Conservation (phyloP, 805 yeast species). For the Cyberlindnera nakhonratchasimensis region DNA sequence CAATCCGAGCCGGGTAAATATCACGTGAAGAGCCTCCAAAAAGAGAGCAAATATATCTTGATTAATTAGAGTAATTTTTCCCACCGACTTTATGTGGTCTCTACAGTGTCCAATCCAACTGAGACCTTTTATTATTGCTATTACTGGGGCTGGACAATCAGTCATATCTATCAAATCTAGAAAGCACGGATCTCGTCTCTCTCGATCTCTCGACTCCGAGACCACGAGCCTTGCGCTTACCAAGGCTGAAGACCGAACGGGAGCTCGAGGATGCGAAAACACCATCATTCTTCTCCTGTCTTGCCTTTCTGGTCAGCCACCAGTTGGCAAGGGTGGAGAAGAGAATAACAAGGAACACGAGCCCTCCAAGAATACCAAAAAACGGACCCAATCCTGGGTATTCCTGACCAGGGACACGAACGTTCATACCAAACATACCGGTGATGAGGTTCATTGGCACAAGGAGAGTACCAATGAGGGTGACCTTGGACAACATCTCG, state of each 20-base stretch:
- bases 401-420: slow-evolving; percentile 70
- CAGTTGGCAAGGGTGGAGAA: slow-evolving; percentile 40
- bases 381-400: slow-evolving; percentile 54
- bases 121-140: no score
- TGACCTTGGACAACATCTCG: slow-evolving; percentile 82
- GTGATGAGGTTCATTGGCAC: slow-evolving; percentile 89
- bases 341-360: slow-evolving; percentile 38
- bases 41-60: no score
- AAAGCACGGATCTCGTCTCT: slow-evolving; percentile 28
- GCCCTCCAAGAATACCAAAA: slow-evolving; percentile 59
- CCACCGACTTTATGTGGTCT: no score
- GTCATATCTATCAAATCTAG: slow-evolving; percentile 27
- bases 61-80: no score
- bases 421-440: slow-evolving; percentile 96
- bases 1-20: neutral
- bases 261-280: slow-evolving; percentile 24
- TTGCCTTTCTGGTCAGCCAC: slow-evolving; percentile 36
- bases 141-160: no score
- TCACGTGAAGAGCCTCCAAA: neutral
- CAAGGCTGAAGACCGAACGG: slow-evolving; percentile 32
- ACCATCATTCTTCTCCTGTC: slow-evolving; percentile 27
- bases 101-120: no score
- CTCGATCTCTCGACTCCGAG: slow-evolving; percentile 20
- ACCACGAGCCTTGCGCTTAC: slow-evolving; percentile 16
- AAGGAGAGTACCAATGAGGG: slow-evolving; percentile 83